Evolutionary conservation across 345 rosid species (phyloP).

Genomic region (Punica granatum): DNA sequence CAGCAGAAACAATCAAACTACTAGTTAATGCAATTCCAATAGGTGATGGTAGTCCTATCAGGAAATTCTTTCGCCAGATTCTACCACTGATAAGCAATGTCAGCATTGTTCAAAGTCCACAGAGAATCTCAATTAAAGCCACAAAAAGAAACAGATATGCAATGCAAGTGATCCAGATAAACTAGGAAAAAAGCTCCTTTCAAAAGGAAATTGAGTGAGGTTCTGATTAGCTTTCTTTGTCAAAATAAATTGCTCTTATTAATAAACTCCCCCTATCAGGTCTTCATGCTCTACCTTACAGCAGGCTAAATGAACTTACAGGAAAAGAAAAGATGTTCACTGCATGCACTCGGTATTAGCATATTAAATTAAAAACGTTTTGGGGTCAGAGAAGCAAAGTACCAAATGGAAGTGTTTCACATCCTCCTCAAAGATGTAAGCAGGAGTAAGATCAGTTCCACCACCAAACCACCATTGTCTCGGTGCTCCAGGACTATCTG

Average conservation of each 20-base stretch:
- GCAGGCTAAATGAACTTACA: background rate
- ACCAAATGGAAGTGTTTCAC: conserved; percentile 94
- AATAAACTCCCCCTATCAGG: background rate
- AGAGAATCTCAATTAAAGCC: background rate
- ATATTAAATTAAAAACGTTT: background rate
- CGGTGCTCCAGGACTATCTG: conserved; percentile 94
- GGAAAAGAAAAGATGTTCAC: background rate
- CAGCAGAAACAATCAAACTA: background rate
- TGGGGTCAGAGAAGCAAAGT: background rate
- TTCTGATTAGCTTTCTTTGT: background rate
- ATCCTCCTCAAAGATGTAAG: conserved; percentile 95
- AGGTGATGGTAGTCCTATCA: background rate
- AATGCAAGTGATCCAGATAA: too few species aligned
- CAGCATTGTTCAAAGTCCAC: background rate
- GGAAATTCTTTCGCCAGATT: background rate
- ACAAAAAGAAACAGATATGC: background rate
- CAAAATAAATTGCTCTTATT: background rate
- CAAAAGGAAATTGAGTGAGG: background rate
- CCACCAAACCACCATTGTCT: conserved; percentile 99
- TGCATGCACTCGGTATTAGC: background rate
- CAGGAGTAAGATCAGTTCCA: conserved; percentile 98
- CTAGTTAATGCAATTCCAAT: background rate
- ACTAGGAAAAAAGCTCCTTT: background rate
- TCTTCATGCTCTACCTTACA: background rate
- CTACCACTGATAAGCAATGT: background rate